Percentiles rank a stretch among this genome's conserved stretches.
Conservation (phyloP, 2,329 filamentous ascomycete species). For the Trichoderma aggressivum region DNA sequence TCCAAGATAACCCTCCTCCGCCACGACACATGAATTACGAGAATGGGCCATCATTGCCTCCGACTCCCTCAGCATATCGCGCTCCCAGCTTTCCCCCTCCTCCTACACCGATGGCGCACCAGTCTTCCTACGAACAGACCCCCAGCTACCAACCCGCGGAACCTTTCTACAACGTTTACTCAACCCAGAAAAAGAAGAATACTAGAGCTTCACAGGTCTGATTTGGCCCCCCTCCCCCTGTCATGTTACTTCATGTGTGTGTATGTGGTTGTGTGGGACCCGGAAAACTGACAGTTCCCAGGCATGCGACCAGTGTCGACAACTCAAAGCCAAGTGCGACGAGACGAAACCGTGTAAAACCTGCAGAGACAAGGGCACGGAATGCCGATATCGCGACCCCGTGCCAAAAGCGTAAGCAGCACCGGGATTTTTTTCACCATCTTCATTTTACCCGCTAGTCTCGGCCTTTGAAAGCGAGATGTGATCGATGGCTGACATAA, state of each 20-base stretch:
- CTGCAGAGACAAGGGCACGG: slow-evolving; percentile 80
- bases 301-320: slow-evolving; percentile 88
- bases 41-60: slow-evolving; percentile 43
- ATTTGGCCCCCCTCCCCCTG: background rate
- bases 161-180: slow-evolving; percentile 41
- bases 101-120: slow-evolving; percentile 39
- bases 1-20: slow-evolving; percentile 43
- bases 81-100: slow-evolving; percentile 40
- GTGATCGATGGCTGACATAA: background rate
- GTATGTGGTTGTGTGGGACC: background rate
- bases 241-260: background rate
- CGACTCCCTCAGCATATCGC: slow-evolving; percentile 43
- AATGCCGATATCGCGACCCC: slow-evolving; percentile 86
- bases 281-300: slow-evolving; percentile 37
- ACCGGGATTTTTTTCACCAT: background rate
- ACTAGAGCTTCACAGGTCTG: slow-evolving; percentile 61
- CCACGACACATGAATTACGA: slow-evolving; percentile 55
- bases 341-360: slow-evolving; percentile 80
- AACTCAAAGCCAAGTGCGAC: slow-evolving; percentile 87
- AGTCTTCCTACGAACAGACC: slow-evolving; percentile 38
- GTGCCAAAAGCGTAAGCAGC: slow-evolving; percentile 79
- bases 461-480: background rate
- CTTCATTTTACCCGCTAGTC: background rate
- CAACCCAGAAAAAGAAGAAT: slow-evolving; percentile 53
- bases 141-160: slow-evolving; percentile 33